Evolutionary conservation across 2,329 filamentous ascomycete genomes (phyloP).

Genomic region (Colletotrichum sp.): DNA sequence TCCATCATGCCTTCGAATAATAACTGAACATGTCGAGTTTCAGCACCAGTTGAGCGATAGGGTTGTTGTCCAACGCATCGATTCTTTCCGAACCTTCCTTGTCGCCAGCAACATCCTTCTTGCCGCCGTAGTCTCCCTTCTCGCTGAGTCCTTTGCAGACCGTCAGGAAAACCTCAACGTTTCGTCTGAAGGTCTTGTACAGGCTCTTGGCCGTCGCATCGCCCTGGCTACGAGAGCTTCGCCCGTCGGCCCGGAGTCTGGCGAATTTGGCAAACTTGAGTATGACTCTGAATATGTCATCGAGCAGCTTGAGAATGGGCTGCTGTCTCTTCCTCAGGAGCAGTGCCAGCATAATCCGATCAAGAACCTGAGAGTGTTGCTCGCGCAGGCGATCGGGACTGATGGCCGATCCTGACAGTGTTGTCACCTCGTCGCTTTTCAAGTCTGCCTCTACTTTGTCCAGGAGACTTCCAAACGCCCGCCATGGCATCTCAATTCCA

Average conservation of each 20-base stretch:
- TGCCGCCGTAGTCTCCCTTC: slow-evolving; percentile 57
- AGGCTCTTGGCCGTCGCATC: slow-evolving; percentile 44
- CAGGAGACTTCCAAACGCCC: slow-evolving; percentile 69
- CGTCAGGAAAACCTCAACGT: slow-evolving; percentile 75
- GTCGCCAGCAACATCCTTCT: slow-evolving; percentile 31
- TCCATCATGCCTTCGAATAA: slow-evolving; percentile 46
- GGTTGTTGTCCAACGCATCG: slow-evolving; percentile 54
- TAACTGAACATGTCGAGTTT: slow-evolving; percentile 75
- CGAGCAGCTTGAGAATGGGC: slow-evolving; percentile 73
- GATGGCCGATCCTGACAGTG: slow-evolving; percentile 48
- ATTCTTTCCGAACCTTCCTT: slow-evolving; percentile 33
- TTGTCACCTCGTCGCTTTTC: slow-evolving; percentile 39
- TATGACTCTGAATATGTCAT: slow-evolving; percentile 78
- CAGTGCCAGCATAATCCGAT: slow-evolving; percentile 76
- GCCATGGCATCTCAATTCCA: slow-evolving; percentile 78
- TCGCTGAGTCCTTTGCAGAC: slow-evolving; percentile 73
- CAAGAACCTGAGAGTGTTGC: slow-evolving; percentile 75
- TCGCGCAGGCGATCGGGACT: slow-evolving; percentile 72
- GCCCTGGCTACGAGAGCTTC: slow-evolving; percentile 30
- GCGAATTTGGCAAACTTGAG: slow-evolving; percentile 69
- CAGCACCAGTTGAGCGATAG: slow-evolving; percentile 71
- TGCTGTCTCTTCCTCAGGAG: slow-evolving; percentile 78
- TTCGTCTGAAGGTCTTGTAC: slow-evolving; percentile 72
- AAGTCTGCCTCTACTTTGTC: slow-evolving; percentile 66
- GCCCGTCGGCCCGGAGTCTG: slow-evolving; percentile 43